Evolutionary conservation across 331 rosid genomes (phyloP).

Genomic region (Rhamnella rubrinervis): DNA sequence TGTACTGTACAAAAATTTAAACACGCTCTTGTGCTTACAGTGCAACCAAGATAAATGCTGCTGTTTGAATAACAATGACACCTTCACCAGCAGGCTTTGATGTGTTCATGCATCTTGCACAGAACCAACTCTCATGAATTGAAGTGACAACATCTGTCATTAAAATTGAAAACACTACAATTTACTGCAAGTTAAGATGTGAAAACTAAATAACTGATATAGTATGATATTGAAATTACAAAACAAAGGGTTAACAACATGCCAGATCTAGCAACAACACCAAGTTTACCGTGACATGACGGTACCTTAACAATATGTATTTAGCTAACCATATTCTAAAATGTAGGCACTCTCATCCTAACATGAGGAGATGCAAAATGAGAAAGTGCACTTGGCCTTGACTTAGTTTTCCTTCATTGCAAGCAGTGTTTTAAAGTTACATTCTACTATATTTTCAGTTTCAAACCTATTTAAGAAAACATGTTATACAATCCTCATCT

Average conservation of each 20-base stretch:
- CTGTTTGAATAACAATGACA: conserved; percentile 49
- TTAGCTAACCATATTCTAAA: too few species aligned
- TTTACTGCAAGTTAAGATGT: conserved; percentile 3
- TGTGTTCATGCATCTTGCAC: conserved; percentile 74
- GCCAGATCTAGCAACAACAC: background rate
- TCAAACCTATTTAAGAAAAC: too few species aligned
- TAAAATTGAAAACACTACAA: conserved; percentile 15
- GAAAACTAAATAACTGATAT: background rate
- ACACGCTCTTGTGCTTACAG: conserved; percentile 36
- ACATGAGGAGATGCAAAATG: background rate
- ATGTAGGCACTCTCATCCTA: background rate
- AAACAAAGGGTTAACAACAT: background rate
- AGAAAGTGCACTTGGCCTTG: background rate
- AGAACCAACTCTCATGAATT: conserved; percentile 69
- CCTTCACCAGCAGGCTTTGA: conserved; percentile 65
- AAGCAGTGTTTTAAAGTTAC: too few species aligned
- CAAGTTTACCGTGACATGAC: too few species aligned
- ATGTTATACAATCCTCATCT: too few species aligned
- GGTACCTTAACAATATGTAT: too few species aligned
- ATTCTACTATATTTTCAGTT: too few species aligned
- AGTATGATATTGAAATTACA: background rate
- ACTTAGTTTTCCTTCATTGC: background rate
- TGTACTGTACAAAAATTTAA: background rate
- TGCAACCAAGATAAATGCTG: conserved; percentile 53
- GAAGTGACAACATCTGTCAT: conserved; percentile 65